Conservation (phyloP, 2,329 filamentous ascomycete species). For the Aspergillus ruber region DNA sequence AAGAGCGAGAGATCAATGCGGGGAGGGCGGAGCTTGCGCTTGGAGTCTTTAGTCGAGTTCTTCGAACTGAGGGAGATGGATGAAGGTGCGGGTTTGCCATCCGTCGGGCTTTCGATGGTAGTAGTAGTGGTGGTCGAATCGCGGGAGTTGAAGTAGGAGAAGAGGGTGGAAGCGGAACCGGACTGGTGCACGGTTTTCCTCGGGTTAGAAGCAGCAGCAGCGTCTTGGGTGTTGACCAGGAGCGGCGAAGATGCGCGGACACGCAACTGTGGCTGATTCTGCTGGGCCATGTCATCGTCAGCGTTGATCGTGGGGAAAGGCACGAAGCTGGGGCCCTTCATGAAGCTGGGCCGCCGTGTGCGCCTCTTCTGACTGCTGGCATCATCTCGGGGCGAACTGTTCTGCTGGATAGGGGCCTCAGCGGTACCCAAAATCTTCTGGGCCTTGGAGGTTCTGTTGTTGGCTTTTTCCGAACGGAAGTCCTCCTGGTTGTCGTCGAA, state of each 20-base stretch:
- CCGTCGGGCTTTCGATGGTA: constrained; percentile 8
- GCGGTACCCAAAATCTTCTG: constrained; percentile 26
- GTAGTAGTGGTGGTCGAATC: constrained; percentile 31
- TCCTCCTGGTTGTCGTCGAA: not conserved
- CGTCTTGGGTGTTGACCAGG: constrained; percentile 31
- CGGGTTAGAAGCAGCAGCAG: constrained; percentile 18
- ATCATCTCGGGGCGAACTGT: constrained; percentile 12
- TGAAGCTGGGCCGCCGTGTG: constrained; percentile 30
- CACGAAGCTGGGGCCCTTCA: constrained; percentile 22
- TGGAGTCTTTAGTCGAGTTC: constrained; percentile 26
- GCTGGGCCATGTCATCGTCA: constrained; percentile 4
- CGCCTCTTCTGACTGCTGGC: constrained; percentile 13
- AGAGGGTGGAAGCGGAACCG: constrained; percentile 41
- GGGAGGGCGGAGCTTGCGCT: constrained; percentile 32
- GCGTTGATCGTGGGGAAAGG: constrained; percentile 18
- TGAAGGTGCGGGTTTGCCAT: constrained; percentile 8
- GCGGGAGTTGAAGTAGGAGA: constrained; percentile 42
- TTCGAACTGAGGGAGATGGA: constrained; percentile 13
- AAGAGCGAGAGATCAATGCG: constrained; percentile 38
- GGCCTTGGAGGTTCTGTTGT: constrained; percentile 23
- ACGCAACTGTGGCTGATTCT: constrained; percentile 26
- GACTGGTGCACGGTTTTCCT: constrained; percentile 34
- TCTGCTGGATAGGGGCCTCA: constrained; percentile 18
- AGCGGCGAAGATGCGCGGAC: constrained; percentile 43
- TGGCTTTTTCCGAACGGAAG: constrained; percentile 8